phyloP scores from a whole-genome alignment of 1,139 yeast species.

The Scheffersomyces titani region DNA sequence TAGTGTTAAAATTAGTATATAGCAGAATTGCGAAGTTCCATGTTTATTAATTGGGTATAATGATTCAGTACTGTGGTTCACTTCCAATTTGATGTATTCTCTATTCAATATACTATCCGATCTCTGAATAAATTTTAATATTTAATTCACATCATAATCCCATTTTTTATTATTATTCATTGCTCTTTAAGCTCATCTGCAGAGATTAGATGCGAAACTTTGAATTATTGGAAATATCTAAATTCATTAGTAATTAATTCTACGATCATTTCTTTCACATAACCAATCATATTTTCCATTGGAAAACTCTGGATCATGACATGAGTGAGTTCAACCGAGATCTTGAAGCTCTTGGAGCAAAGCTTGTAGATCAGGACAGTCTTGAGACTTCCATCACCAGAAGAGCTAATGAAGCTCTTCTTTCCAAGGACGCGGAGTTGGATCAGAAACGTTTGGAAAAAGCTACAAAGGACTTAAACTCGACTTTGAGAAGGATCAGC shows the following conservation, averaged over 20 bases:
- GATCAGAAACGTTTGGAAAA: slow-evolving; percentile 76
- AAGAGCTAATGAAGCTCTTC: slow-evolving; percentile 64
- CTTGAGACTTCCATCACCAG: slow-evolving; percentile 71
- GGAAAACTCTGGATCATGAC: background rate
- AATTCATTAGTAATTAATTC: background rate
- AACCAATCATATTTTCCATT: background rate
- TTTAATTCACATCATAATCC: too few relatives aligned
- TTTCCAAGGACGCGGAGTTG: slow-evolving; percentile 64
- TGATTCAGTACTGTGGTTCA: too few relatives aligned
- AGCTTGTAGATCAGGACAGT: slow-evolving; percentile 71
- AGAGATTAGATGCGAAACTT: background rate
- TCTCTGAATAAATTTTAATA: too few relatives aligned
- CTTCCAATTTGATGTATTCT: too few relatives aligned
- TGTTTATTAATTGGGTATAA: too few relatives aligned
- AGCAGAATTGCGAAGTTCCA: too few relatives aligned
- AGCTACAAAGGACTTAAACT: slow-evolving; percentile 49
- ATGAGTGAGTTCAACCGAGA: slow-evolving; percentile 2
- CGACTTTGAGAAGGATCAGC: slow-evolving; percentile 43
- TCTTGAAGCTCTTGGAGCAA: slow-evolving; percentile 32
- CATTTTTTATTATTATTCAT: too few relatives aligned
- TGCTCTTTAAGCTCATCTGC: background rate
- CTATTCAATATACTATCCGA: too few relatives aligned
- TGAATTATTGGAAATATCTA: background rate
- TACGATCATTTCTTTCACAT: background rate
- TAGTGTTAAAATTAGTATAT: too few relatives aligned